Evolutionary conservation across 345 rosid genomes (phyloP).

Genomic region (Kernera saxatilis): DNA sequence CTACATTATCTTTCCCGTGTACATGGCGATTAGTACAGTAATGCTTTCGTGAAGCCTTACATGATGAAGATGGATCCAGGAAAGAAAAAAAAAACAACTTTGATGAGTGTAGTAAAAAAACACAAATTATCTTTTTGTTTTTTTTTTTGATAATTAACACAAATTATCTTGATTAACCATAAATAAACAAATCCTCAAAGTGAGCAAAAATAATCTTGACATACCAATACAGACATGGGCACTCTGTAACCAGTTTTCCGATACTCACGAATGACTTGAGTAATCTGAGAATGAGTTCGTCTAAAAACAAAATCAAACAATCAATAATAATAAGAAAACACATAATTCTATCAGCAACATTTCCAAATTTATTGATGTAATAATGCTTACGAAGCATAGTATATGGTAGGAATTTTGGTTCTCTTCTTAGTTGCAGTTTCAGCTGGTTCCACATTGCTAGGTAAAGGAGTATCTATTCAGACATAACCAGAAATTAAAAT

Average conservation of each 20-base stretch:
- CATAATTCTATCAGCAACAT: not conserved
- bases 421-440: slow-evolving; percentile 39
- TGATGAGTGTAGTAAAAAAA: not conserved
- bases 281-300: slow-evolving; percentile 94
- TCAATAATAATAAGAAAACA: not conserved
- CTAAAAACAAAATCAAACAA: slow-evolving; percentile 34
- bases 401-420: slow-evolving; percentile 68
- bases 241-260: slow-evolving; percentile 84
- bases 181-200: not conserved
- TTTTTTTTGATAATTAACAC: too few relatives aligned
- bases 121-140: not conserved
- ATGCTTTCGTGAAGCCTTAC: slow-evolving; percentile 85
- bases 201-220: not conserved
- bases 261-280: slow-evolving; percentile 85
- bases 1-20: slow-evolving; percentile 63
- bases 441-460: slow-evolving; percentile 31
- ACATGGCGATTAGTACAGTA: slow-evolving; percentile 78
- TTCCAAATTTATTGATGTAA: not conserved
- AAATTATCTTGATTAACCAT: not conserved
- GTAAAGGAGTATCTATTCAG: slow-evolving; percentile 34
- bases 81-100: not conserved
- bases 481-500: not conserved
- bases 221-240: slow-evolving; percentile 91
- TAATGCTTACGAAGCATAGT: slow-evolving; percentile 70
- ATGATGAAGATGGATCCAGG: not conserved